Evolutionary conservation across 1,284 basidiomycete genomes (phyloP).

Genomic region (Naganishia liquefaciens): DNA sequence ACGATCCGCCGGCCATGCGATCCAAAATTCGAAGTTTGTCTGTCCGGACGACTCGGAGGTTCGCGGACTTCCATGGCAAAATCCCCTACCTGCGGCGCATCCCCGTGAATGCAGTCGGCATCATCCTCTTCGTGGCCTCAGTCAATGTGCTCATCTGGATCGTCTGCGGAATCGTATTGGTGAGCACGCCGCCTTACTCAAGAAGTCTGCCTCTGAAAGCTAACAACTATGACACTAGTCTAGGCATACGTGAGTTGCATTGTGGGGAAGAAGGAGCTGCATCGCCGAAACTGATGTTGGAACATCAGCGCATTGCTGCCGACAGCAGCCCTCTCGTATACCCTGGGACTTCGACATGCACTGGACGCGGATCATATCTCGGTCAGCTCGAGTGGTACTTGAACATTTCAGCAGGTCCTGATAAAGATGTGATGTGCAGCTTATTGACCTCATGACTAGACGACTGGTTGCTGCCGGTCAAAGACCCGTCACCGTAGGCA

Average conservation of each 20-base stretch:
- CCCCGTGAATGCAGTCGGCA: conserved; percentile 27
- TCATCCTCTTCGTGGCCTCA: conserved; percentile 25
- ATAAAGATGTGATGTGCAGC: neutral
- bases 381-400: neutral
- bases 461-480: conserved; percentile 30
- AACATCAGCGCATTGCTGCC: conserved; percentile 18
- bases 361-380: conserved; percentile 33
- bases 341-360: conserved; percentile 30
- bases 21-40: neutral
- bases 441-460: conserved; percentile 31
- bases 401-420: neutral
- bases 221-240: neutral
- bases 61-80: conserved; percentile 6
- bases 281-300: neutral
- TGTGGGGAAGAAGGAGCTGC: neutral
- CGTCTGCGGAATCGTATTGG: conserved; percentile 22
- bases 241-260: conserved; percentile 17
- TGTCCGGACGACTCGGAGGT: neutral
- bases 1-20: neutral
- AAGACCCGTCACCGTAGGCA: conserved; percentile 33
- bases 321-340: conserved; percentile 29
- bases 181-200: neutral
- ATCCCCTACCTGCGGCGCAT: conserved; percentile 26
- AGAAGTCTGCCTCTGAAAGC: neutral
- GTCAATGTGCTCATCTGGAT: conserved; percentile 29